A percentile compares a stretch with the other conserved stretches of the same genome.
phyloP scores from a whole-genome alignment of 805 yeast species.

The Suhomyces tanzawaensis region DNA sequence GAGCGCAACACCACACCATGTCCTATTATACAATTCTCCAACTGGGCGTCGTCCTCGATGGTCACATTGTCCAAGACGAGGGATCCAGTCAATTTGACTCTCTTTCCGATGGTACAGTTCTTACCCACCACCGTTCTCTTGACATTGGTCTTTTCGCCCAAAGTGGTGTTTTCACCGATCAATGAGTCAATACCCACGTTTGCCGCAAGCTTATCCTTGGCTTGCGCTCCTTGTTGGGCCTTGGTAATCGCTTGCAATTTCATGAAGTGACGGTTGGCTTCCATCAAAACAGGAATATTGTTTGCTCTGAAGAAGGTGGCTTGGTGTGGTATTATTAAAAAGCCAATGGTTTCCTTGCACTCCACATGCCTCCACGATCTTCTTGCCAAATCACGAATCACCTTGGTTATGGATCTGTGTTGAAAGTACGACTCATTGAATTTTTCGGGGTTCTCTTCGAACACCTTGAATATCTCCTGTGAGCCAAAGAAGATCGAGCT shows the following conservation, averaged over 20 bases:
- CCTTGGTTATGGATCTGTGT: slow-evolving; percentile 56
- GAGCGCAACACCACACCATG: slow-evolving; percentile 57
- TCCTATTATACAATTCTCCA: slow-evolving; percentile 90
- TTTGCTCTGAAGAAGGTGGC: slow-evolving; percentile 75
- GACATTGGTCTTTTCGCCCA: slow-evolving; percentile 83
- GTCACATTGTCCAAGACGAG: slow-evolving; percentile 68
- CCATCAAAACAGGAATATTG: slow-evolving; percentile 79
- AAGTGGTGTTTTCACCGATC: slow-evolving; percentile 61
- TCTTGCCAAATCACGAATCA: slow-evolving; percentile 84
- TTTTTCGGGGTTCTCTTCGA: slow-evolving; percentile 37
- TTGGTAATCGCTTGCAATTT: slow-evolving; percentile 53
- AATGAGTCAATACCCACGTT: slow-evolving; percentile 85
- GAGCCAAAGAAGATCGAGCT: slow-evolving; percentile 57
- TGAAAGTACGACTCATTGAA: slow-evolving; percentile 37
- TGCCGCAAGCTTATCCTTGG: slow-evolving; percentile 57
- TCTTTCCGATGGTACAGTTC: slow-evolving; percentile 73
- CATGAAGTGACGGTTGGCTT: slow-evolving; percentile 79
- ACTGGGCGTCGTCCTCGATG: slow-evolving; percentile 72
- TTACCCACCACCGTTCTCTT: slow-evolving; percentile 81
- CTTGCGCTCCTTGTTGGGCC: slow-evolving; percentile 23
- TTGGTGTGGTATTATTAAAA: slow-evolving; percentile 68
- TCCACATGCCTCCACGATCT: slow-evolving; percentile 83
- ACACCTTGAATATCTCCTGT: slow-evolving; percentile 49
- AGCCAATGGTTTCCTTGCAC: slow-evolving; percentile 58
- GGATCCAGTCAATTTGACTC: slow-evolving; percentile 86